phyloP scores from a whole-genome alignment of 1,139 yeast genomes.

The Pichia sp. region DNA sequence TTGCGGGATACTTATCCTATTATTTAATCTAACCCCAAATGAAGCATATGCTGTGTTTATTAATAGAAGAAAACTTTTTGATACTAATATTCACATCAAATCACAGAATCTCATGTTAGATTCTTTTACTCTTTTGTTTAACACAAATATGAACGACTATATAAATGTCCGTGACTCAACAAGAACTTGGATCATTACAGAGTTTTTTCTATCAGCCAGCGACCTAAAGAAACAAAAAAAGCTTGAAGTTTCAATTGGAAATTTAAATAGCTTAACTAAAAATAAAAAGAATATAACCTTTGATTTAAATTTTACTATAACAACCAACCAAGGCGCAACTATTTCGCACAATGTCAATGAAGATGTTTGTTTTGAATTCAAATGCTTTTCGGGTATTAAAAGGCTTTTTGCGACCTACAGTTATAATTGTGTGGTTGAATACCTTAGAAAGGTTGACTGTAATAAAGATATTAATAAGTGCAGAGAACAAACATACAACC shows the following conservation, averaged over 20 bases:
- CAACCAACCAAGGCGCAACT: too few relatives aligned
- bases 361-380: constrained; percentile 8
- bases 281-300: background rate
- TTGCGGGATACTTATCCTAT: constrained; percentile 62
- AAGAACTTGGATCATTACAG: background rate
- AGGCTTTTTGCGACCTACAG: constrained; percentile 7
- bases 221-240: background rate
- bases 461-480: too few relatives aligned
- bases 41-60: constrained; percentile 52
- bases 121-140: constrained; percentile 23
- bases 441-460: background rate
- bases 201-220: background rate
- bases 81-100: constrained; percentile 63
- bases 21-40: constrained; percentile 33
- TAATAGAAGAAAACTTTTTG: constrained; percentile 36
- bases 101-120: constrained; percentile 64
- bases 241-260: background rate
- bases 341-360: background rate
- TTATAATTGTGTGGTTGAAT: constrained; percentile 9
- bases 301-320: too few relatives aligned
- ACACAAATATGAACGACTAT: background rate
- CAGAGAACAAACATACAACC: too few relatives aligned
- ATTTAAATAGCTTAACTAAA: background rate
- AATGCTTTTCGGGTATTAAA: background rate
- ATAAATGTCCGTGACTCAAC: background rate